phyloP scores from a whole-genome alignment of 345 rosid genomes.

The Linum tenue region DNA sequence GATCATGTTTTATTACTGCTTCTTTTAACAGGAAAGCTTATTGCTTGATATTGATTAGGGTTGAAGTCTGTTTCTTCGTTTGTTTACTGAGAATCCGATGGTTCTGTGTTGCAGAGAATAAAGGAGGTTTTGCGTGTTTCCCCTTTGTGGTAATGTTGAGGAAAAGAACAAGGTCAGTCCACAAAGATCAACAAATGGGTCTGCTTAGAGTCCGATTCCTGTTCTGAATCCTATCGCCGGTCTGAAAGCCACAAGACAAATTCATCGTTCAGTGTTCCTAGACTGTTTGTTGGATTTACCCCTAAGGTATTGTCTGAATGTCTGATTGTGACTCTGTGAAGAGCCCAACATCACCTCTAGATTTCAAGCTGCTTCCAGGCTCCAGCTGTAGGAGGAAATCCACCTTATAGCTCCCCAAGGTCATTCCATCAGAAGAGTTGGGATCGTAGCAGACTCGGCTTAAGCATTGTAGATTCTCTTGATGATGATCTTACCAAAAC shows the following conservation, averaged over 20 bases:
- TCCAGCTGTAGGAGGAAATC: slow-evolving; percentile 26
- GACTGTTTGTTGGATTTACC: slow-evolving; percentile 57
- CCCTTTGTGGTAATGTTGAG: slow-evolving; percentile 21
- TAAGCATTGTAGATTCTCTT: slow-evolving; percentile 71
- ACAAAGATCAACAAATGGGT: slow-evolving; percentile 47
- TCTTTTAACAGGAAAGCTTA: background rate
- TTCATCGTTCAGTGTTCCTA: slow-evolving; percentile 42
- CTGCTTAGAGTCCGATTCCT: slow-evolving; percentile 32
- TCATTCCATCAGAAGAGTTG: slow-evolving; percentile 48
- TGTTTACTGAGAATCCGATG: background rate
- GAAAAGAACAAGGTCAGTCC: slow-evolving; percentile 41
- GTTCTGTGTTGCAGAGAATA: background rate
- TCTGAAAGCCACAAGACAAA: slow-evolving; percentile 27
- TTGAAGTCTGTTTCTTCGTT: background rate
- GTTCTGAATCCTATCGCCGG: slow-evolving; percentile 23
- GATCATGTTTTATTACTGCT: too few species aligned
- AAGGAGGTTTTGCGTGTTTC: background rate
- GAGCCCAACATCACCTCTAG: slow-evolving; percentile 93
- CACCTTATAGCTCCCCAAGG: slow-evolving; percentile 35
- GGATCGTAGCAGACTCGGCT: slow-evolving; percentile 65
- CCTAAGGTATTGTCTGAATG: slow-evolving; percentile 51
- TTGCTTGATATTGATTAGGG: background rate
- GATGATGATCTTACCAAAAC: slow-evolving; percentile 12
- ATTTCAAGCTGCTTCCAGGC: slow-evolving; percentile 49
- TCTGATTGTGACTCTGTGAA: slow-evolving; percentile 62